A percentile compares a stretch with the other conserved stretches of the same genome.
Conservation (phyloP, 306 rosid genomes). For the Pterocarpus macrocarpus region DNA sequence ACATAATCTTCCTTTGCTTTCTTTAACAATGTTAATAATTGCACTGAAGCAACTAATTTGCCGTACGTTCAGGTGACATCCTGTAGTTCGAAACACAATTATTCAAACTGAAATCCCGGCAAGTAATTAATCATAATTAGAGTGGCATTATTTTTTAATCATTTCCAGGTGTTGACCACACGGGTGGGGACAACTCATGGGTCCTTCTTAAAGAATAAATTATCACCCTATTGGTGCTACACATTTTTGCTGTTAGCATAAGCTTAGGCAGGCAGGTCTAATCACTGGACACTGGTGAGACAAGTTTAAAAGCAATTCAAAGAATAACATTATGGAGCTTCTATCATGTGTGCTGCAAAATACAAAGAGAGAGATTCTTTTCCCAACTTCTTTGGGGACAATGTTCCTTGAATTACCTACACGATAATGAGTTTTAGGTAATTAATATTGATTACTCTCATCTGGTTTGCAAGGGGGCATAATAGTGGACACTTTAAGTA, state of each 20-base stretch:
- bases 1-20: not conserved
- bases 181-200: conserved; percentile 52
- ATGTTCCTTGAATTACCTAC: conserved; percentile 39
- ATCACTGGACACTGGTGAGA: conserved; percentile 46
- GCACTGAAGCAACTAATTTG: conserved; percentile 52
- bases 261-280: conserved; percentile 43
- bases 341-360: conserved; percentile 25
- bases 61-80: conserved; percentile 58
- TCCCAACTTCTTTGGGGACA: conserved; percentile 37
- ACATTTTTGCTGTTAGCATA: conserved; percentile 37
- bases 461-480: conserved; percentile 3
- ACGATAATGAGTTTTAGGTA: conserved; percentile 34
- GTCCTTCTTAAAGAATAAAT: conserved; percentile 3
- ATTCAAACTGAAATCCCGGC: conserved; percentile 44
- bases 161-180: conserved; percentile 56
- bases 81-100: conserved; percentile 50
- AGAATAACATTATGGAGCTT: conserved; percentile 13
- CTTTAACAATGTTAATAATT: not conserved
- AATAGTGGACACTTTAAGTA: not conserved
- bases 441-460: not conserved
- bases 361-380: not conserved
- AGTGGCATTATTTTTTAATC: not conserved
- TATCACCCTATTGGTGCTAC: not conserved
- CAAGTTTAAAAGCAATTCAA: conserved; percentile 41
- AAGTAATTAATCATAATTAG: conserved; percentile 38